Evolutionary conservation across 2,329 filamentous ascomycete genomes (phyloP).

Genomic region (Diaporthe sp.): DNA sequence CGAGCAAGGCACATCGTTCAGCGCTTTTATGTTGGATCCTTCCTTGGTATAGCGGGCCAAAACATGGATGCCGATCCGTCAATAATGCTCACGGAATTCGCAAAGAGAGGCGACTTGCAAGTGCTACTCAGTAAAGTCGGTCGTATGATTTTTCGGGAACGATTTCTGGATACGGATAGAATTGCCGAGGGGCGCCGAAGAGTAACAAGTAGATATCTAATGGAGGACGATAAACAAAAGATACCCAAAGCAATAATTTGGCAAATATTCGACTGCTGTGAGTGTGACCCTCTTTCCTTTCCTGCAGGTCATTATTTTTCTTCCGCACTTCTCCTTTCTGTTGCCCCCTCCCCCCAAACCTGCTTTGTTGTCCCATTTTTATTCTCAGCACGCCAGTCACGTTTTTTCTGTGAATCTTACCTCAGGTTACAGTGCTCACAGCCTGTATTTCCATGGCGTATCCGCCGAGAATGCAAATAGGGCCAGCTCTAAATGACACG

Average conservation of each 20-base stretch:
- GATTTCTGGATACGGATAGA: not conserved
- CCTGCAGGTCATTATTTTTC: not conserved
- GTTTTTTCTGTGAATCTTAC: not conserved
- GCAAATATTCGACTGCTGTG: conserved; percentile 24
- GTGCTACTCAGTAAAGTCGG: not conserved
- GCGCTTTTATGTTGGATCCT: not conserved
- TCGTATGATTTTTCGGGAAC: not conserved
- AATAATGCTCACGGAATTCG: not conserved
- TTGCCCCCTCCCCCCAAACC: not conserved
- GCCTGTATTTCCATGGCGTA: not conserved
- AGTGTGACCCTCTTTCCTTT: not conserved
- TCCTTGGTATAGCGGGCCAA: not conserved
- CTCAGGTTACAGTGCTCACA: not conserved
- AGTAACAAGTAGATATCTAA: not conserved
- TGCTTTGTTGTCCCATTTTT: not conserved
- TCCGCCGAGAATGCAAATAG: not conserved
- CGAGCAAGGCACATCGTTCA: conserved; percentile 14
- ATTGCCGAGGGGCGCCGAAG: no score
- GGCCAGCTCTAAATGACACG: not conserved
- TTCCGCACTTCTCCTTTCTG: not conserved
- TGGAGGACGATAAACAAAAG: not conserved
- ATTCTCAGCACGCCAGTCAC: not conserved
- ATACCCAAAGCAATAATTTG: not conserved
- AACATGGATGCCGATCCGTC: not conserved
- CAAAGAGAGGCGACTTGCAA: not conserved